These are phyloP conservation scores for Ceratocystis huliohia DNA, from an alignment of 2,329 filamentous ascomycete species.

Conservation along the genomic window DNA sequence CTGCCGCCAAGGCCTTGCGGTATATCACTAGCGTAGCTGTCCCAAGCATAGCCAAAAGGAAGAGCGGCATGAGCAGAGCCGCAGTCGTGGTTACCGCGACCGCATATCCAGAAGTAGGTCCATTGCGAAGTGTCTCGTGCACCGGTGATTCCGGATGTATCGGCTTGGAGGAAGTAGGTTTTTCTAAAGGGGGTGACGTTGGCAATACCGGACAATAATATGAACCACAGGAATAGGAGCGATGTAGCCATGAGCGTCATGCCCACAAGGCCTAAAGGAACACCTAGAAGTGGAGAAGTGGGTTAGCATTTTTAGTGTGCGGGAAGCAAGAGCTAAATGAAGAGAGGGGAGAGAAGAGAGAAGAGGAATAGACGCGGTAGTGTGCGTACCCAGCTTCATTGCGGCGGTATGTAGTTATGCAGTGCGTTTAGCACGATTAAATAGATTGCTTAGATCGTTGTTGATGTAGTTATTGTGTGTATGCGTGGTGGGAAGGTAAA, in stretches of 20 bases:
- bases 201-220: conserved; percentile 45
- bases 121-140: conserved; percentile 61
- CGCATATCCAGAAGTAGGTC: conserved; percentile 83
- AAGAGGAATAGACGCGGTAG: conserved; percentile 1
- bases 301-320: background rate
- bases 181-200: conserved; percentile 46
- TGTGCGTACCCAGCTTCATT: background rate
- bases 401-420: background rate
- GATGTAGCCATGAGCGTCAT: conserved; percentile 39
- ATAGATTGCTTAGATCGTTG: background rate
- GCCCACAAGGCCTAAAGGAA: conserved; percentile 18
- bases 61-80: conserved; percentile 47
- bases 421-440: background rate
- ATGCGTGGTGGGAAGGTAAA: background rate
- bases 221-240: conserved; percentile 44
- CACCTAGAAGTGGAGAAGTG: background rate
- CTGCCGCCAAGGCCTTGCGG: conserved; percentile 37
- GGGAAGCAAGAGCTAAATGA: background rate
- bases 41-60: conserved; percentile 60
- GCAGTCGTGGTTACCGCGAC: conserved; percentile 52
- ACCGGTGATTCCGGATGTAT: conserved; percentile 58
- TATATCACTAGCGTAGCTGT: conserved; percentile 33
- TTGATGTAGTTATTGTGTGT: background rate
- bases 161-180: conserved; percentile 76
- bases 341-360: background rate